phyloP scores from a whole-genome alignment of 495 filamentous ascomycete genomes.

The Talaromyces stipitatus region DNA sequence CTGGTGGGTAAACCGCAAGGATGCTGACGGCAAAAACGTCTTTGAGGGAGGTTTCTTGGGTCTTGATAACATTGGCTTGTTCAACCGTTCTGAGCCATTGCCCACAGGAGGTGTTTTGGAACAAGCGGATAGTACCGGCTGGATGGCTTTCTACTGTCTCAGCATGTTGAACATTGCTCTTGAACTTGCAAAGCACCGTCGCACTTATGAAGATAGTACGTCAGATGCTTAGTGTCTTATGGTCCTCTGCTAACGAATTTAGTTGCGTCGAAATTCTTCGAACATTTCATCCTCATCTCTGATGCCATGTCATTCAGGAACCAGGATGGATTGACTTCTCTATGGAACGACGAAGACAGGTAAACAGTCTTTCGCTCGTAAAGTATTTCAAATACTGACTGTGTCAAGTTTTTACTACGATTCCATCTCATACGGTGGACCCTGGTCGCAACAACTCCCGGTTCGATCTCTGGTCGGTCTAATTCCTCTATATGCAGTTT shows the following conservation, averaged over 20 bases:
- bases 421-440: conserved; percentile 90
- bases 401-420: conserved; percentile 80
- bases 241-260: conserved; percentile 8
- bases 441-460: conserved; percentile 85
- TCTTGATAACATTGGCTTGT: conserved; percentile 91
- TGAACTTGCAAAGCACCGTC: conserved; percentile 87
- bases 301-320: conserved; percentile 92
- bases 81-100: conserved; percentile 95
- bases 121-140: conserved; percentile 94
- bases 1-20: conserved; percentile 98
- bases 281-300: conserved; percentile 95
- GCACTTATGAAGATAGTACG: conserved; percentile 87
- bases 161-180: conserved; percentile 95
- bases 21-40: conserved; percentile 86
- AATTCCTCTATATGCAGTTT: conserved; percentile 85
- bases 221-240: neutral
- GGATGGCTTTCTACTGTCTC: conserved; percentile 97
- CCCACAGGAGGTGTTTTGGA: conserved; percentile 90
- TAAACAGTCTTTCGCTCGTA: conserved; percentile 14
- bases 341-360: conserved; percentile 92
- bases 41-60: conserved; percentile 97
- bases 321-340: conserved; percentile 69
- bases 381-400: conserved; percentile 4
- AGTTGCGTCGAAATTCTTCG: conserved; percentile 95
- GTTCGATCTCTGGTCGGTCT: conserved; percentile 87